A percentile compares a stretch with the other conserved stretches of the same genome.
Conservation (phyloP, 176 grass and related monocot species). For the Oryza meyeriana region DNA sequence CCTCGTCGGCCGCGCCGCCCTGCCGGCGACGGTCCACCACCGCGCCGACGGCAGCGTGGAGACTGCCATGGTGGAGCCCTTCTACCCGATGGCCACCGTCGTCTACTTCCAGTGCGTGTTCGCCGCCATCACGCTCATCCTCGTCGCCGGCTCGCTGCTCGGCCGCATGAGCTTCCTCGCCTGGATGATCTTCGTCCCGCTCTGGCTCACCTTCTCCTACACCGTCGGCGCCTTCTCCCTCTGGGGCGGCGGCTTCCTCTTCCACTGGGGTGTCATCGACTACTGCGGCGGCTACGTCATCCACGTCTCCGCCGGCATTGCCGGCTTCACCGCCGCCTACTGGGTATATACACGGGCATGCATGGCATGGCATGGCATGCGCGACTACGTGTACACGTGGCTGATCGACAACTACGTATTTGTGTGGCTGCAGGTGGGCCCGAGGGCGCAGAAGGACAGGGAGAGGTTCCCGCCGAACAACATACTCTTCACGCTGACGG, state of each 20-base stretch:
- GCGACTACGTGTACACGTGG: too few relatives aligned
- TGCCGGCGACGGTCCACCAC: constrained; percentile 60
- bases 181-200: constrained; percentile 77
- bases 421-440: constrained; percentile 48
- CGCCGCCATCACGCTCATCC: constrained; percentile 63
- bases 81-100: constrained; percentile 53
- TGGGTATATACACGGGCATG: constrained; percentile 56
- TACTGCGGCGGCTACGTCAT: constrained; percentile 81
- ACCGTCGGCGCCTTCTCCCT: constrained; percentile 78
- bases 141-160: constrained; percentile 50
- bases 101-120: constrained; percentile 81
- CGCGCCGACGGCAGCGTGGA: constrained; percentile 29
- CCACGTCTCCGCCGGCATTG: constrained; percentile 59
- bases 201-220: constrained; percentile 91
- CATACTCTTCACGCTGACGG: constrained; percentile 67
- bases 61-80: constrained; percentile 29
- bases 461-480: constrained; percentile 85
- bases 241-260: constrained; percentile 76
- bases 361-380: too few relatives aligned
- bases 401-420: too few relatives aligned
- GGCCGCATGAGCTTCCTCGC: constrained; percentile 69
- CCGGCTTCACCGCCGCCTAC: constrained; percentile 61
- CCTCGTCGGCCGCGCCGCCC: constrained; percentile 33
- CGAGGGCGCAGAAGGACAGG: constrained; percentile 39
- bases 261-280: constrained; percentile 75